Percentiles rank a stretch among this genome's conserved stretches.
These are phyloP conservation scores for Suillus hirtellus DNA, from an alignment of 768 basidiomycete genomes.

Conservation along the genomic window DNA sequence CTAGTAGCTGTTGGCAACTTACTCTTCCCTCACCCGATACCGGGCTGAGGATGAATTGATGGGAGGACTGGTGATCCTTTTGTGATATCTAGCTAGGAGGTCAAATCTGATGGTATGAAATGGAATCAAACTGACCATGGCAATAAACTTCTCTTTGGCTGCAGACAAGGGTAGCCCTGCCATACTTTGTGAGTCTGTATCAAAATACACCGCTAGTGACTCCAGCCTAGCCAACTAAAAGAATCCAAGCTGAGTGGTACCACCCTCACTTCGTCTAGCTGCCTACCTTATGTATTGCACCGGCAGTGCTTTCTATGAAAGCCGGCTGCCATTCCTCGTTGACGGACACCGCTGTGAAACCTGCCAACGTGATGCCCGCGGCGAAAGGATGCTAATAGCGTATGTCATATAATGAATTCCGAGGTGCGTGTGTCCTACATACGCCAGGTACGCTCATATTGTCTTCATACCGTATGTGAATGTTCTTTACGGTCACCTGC, in stretches of 20 bases:
- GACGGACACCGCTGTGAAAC: constrained; percentile 88
- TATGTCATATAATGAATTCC: not conserved
- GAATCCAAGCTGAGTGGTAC: constrained; percentile 11
- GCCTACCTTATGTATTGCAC: constrained; percentile 85
- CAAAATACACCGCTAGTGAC: constrained; percentile 91
- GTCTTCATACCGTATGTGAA: constrained; percentile 97
- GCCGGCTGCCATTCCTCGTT: constrained; percentile 85
- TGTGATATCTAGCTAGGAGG: constrained; percentile 47
- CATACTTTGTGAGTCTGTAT: constrained; percentile 86
- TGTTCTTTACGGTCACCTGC: constrained; percentile 93
- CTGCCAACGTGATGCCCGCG: constrained; percentile 82
- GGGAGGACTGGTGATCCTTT: constrained; percentile 43
- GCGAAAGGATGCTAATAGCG: constrained; percentile 85
- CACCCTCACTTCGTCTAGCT: not conserved
- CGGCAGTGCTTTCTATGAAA: constrained; percentile 87
- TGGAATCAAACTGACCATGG: constrained; percentile 51
- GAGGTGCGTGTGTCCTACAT: constrained; percentile 31
- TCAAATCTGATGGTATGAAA: constrained; percentile 6
- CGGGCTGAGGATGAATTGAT: constrained; percentile 94
- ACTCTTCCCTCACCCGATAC: constrained; percentile 94
- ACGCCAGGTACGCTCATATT: constrained; percentile 91
- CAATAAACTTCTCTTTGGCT: constrained; percentile 69
- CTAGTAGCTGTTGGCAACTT: constrained; percentile 24
- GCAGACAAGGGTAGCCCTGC: constrained; percentile 64
- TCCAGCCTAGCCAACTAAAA: constrained; percentile 78